These are phyloP conservation scores for Stemphylium vesicarium DNA, from an alignment of 2,329 filamentous ascomycete species.

Conservation along the genomic window DNA sequence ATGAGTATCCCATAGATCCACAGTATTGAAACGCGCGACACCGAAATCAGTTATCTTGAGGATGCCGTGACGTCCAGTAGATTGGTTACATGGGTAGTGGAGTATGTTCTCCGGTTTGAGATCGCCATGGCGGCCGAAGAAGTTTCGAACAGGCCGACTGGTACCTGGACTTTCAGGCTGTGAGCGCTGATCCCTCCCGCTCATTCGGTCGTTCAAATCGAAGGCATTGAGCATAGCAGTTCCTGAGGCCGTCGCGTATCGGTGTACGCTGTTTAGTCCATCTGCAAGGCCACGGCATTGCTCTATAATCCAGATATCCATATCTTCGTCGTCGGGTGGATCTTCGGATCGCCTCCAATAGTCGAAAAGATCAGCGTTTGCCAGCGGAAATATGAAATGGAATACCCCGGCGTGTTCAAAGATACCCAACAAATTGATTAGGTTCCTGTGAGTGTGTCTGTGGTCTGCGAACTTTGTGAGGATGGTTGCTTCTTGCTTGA, in stretches of 20 bases:
- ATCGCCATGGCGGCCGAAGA: slow-evolving; percentile 43
- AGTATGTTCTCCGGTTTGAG: slow-evolving; percentile 50
- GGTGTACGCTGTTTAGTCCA: slow-evolving; percentile 6
- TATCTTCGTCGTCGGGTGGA: not conserved
- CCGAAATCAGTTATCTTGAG: slow-evolving; percentile 47
- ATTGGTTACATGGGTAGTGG: slow-evolving; percentile 24
- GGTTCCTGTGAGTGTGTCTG: not conserved
- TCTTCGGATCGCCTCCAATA: not conserved
- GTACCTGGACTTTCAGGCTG: not conserved
- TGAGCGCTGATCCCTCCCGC: not conserved
- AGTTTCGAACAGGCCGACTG: not conserved
- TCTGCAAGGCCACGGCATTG: slow-evolving; percentile 13
- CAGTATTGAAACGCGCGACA: slow-evolving; percentile 7
- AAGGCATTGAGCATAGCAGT: not conserved
- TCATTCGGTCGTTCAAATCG: not conserved
- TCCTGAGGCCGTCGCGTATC: slow-evolving; percentile 3
- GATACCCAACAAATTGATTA: slow-evolving; percentile 1
- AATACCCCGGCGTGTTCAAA: not conserved
- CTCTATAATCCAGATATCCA: not conserved
- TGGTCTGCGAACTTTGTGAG: not conserved
- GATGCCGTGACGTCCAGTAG: slow-evolving; percentile 10
- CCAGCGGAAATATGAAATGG: slow-evolving; percentile 15
- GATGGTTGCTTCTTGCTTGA: not conserved
- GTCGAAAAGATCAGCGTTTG: slow-evolving; percentile 11
- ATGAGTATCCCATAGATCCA: slow-evolving; percentile 1